A percentile compares a stretch with the other conserved stretches of the same genome.
These are phyloP conservation scores for Prinsepia uniflora DNA, from an alignment of 306 rosid genomes.

Conservation along the genomic window DNA sequence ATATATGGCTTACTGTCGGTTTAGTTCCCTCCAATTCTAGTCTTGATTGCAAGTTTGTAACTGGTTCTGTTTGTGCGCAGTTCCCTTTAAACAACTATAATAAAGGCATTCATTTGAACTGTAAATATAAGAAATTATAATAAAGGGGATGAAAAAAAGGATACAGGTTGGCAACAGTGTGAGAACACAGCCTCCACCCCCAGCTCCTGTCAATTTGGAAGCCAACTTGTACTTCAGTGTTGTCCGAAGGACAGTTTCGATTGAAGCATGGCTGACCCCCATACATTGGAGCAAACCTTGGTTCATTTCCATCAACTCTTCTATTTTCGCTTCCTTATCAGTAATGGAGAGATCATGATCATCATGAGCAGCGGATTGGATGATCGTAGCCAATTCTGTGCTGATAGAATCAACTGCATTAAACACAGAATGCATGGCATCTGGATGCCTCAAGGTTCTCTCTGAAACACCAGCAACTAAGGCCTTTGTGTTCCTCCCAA, in stretches of 20 bases:
- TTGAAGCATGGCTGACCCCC: slow-evolving; percentile 88
- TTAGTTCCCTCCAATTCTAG: no score
- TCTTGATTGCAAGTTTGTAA: no score
- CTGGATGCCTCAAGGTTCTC: slow-evolving; percentile 70
- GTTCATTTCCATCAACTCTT: slow-evolving; percentile 90
- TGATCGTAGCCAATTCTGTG: slow-evolving; percentile 59
- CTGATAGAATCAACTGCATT: slow-evolving; percentile 82
- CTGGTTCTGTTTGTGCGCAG: no score
- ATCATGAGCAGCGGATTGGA: slow-evolving; percentile 59
- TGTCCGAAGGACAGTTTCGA: slow-evolving; percentile 84
- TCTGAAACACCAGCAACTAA: slow-evolving; percentile 93
- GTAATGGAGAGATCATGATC: slow-evolving; percentile 53
- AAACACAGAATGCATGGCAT: slow-evolving; percentile 78
- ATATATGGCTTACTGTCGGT: no score
- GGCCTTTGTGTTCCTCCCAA: slow-evolving; percentile 93
- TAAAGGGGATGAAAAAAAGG: slow-evolving; percentile 37
- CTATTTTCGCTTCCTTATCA: slow-evolving; percentile 75
- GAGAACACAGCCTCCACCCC: slow-evolving; percentile 98
- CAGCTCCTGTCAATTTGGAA: slow-evolving; percentile 96
- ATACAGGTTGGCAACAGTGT: slow-evolving; percentile 89
- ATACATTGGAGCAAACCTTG: slow-evolving; percentile 93
- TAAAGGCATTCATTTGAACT: neutral
- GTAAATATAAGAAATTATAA: neutral
- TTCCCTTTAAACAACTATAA: neutral
- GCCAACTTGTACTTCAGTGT: slow-evolving; percentile 75